phyloP scores from a whole-genome alignment of 2,329 filamentous ascomycete genomes.

The Colletotrichum shisoi region DNA sequence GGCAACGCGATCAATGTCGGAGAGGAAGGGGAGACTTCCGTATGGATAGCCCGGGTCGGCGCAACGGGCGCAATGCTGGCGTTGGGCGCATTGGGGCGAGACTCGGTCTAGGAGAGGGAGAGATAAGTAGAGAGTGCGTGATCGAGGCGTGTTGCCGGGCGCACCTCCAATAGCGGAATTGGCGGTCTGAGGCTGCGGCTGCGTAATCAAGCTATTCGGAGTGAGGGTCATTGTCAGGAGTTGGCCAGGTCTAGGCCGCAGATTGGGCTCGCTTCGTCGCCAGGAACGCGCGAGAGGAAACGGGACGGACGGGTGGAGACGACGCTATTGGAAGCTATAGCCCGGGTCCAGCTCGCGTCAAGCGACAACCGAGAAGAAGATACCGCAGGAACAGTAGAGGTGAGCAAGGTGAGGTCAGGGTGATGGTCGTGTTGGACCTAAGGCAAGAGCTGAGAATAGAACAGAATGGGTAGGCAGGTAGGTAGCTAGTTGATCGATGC shows the following conservation, averaged over 20 bases:
- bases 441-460: conserved; percentile 15
- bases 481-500: conserved; percentile 1
- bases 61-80: conserved; percentile 22
- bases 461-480: neutral
- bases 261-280: conserved; percentile 33
- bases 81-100: conserved; percentile 19
- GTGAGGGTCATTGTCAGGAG: conserved; percentile 27
- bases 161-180: conserved; percentile 3
- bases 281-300: conserved; percentile 33
- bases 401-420: conserved; percentile 10
- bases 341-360: conserved; percentile 5
- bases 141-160: conserved; percentile 5
- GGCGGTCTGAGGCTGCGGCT: conserved; percentile 31
- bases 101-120: neutral
- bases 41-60: conserved; percentile 18
- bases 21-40: conserved; percentile 28
- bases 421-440: conserved; percentile 18
- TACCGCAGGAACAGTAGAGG: conserved; percentile 9
- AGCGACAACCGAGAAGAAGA: neutral
- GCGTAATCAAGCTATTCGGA: conserved; percentile 19
- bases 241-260: conserved; percentile 27
- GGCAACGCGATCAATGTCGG: conserved; percentile 29
- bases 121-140: too few relatives aligned
- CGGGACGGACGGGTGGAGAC: conserved; percentile 12
- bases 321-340: conserved; percentile 17